Evolutionary conservation across 371 early-diverging fungal species (phyloP).

Genomic region (Vavraia culicis): DNA sequence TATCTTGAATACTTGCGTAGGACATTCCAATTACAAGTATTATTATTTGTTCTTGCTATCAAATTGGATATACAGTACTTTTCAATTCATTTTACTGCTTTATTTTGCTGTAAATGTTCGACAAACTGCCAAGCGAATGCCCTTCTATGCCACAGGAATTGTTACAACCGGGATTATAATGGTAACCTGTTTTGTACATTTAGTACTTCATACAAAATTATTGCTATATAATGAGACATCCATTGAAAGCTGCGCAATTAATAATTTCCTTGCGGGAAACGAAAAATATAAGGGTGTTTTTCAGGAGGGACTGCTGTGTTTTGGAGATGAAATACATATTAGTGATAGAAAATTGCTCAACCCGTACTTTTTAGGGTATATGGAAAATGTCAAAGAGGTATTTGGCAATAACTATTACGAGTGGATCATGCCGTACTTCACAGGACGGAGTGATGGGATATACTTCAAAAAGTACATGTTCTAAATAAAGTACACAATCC

Average conservation of each 20-base stretch:
- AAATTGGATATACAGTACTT: constrained; percentile 8
- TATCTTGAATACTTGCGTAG: constrained; percentile 34
- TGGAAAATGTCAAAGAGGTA: constrained; percentile 51
- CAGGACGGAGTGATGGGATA: constrained; percentile 33
- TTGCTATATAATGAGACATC: constrained; percentile 66
- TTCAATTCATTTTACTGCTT: constrained; percentile 6
- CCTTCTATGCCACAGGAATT: constrained; percentile 44
- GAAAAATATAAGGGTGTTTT: constrained; percentile 38
- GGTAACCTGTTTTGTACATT: too few relatives aligned
- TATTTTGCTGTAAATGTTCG: too few relatives aligned
- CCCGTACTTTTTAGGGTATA: constrained; percentile 67
- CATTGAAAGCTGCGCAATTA: constrained; percentile 51
- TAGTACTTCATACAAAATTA: constrained; percentile 56
- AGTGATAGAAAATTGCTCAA: constrained; percentile 48
- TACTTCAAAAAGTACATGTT: too few relatives aligned
- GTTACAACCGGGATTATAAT: constrained; percentile 30
- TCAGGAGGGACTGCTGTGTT: constrained; percentile 55
- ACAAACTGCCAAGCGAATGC: constrained; percentile 25
- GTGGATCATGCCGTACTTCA: constrained; percentile 45
- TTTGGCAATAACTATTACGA: constrained; percentile 47
- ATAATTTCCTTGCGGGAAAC: constrained; percentile 27
- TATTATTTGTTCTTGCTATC: constrained; percentile 34
- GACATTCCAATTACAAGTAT: constrained; percentile 39
- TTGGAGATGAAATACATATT: constrained; percentile 45
- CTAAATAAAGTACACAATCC: too few relatives aligned